Conservation (phyloP, 2,329 filamentous ascomycete genomes). For the Bipolaris cookei region DNA sequence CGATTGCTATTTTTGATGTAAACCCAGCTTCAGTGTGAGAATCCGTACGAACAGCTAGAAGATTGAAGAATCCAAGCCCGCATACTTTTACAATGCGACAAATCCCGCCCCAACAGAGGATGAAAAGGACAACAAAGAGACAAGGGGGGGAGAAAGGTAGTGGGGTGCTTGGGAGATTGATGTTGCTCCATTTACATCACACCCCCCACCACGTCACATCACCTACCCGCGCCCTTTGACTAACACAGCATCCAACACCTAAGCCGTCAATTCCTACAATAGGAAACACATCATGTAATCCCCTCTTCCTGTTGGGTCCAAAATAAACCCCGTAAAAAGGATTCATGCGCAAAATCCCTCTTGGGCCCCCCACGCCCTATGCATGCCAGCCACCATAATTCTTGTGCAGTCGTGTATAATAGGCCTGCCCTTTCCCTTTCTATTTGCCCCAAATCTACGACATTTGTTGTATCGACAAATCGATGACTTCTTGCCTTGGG, state of each 20-base stretch:
- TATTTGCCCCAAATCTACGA: background rate
- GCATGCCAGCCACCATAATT: background rate
- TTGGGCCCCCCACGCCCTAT: background rate
- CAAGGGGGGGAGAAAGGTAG: too few relatives aligned
- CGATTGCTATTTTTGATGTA: too few relatives aligned
- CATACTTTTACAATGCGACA: too few relatives aligned
- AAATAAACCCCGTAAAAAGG: background rate
- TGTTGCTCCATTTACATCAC: background rate
- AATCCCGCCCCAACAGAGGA: too few relatives aligned
- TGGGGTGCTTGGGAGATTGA: too few relatives aligned
- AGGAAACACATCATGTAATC: background rate
- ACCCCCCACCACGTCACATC: background rate
- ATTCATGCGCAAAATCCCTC: background rate
- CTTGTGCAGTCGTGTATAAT: too few relatives aligned
- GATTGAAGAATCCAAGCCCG: too few relatives aligned
- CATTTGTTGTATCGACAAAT: too few relatives aligned
- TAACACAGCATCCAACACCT: background rate
- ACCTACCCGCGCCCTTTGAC: conserved; percentile 1
- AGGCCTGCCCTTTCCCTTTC: background rate
- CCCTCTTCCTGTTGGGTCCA: background rate
- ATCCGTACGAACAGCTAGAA: too few relatives aligned
- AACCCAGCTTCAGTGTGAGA: too few relatives aligned
- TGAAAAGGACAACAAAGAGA: too few relatives aligned
- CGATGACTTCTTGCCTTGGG: too few relatives aligned
- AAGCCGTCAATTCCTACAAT: background rate